phyloP scores from a whole-genome alignment of 2,329 filamentous ascomycete species.

The Cladosporium austrohemisphaericum region DNA sequence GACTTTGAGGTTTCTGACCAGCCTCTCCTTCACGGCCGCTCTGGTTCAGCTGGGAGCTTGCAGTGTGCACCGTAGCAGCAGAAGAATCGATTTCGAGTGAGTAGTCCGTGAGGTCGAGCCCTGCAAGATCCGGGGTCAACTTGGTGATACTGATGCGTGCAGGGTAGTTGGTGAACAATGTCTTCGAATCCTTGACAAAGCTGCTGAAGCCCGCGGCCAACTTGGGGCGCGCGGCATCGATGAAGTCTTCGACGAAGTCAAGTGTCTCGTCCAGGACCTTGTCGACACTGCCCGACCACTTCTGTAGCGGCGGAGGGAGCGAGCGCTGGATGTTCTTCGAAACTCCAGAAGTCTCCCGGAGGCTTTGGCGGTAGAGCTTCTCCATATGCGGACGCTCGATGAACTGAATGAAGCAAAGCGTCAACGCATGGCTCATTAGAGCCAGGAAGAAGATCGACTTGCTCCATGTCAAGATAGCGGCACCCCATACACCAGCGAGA shows the following conservation, averaged over 20 bases:
- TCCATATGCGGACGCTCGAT: slow-evolving; percentile 98
- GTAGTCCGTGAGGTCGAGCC: slow-evolving; percentile 76
- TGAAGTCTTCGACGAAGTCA: slow-evolving; percentile 84
- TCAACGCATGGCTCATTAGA: slow-evolving; percentile 78
- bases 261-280: slow-evolving; percentile 80
- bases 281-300: slow-evolving; percentile 82
- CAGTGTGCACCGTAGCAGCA: slow-evolving; percentile 30
- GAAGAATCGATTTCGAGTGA: slow-evolving; percentile 70
- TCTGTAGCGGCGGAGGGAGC: slow-evolving; percentile 75
- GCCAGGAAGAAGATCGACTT: slow-evolving; percentile 82
- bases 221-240: slow-evolving; percentile 81
- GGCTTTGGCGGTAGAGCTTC: slow-evolving; percentile 82
- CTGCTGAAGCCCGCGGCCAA: slow-evolving; percentile 80
- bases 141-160: slow-evolving; percentile 78
- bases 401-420: slow-evolving; percentile 82
- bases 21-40: slow-evolving; percentile 67
- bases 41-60: background rate
- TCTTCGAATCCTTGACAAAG: slow-evolving; percentile 81
- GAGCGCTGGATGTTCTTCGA: slow-evolving; percentile 87
- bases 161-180: slow-evolving; percentile 85
- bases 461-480: slow-evolving; percentile 89
- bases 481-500: slow-evolving; percentile 91
- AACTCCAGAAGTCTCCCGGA: slow-evolving; percentile 83
- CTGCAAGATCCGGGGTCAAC: slow-evolving; percentile 73
- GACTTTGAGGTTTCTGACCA: slow-evolving; percentile 62